phyloP scores from a whole-genome alignment of 805 yeast species.

The Schizosaccharomyces osmophilus region DNA sequence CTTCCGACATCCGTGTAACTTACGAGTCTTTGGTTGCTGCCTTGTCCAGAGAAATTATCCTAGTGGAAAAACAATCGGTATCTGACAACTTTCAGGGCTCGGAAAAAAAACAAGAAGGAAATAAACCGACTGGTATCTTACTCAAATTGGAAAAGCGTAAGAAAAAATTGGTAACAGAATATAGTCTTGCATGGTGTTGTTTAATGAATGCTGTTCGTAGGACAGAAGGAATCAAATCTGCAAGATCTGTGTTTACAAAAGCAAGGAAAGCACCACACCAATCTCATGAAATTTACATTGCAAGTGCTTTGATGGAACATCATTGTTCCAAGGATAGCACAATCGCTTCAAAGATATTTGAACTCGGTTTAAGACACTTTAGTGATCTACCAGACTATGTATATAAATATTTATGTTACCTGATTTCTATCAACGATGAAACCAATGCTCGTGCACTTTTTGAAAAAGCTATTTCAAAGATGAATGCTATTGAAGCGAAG shows the following conservation, averaged over 20 bases:
- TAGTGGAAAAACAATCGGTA: neutral
- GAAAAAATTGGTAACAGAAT: neutral
- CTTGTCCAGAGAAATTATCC: conserved; percentile 17
- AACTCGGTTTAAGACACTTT: conserved; percentile 42
- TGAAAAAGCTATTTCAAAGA: conserved; percentile 45
- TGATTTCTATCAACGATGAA: conserved; percentile 44
- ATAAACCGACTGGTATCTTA: neutral
- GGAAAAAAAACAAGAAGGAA: neutral
- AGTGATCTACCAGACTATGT: conserved; percentile 36
- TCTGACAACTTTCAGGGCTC: conserved; percentile 1
- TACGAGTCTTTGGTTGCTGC: conserved; percentile 28
- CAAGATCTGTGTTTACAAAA: conserved; percentile 44
- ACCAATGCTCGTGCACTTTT: conserved; percentile 56
- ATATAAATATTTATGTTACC: conserved; percentile 43
- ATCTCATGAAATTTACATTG: conserved; percentile 56
- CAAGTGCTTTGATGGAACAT: conserved; percentile 61
- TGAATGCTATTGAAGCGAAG: conserved; percentile 19
- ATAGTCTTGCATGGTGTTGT: conserved; percentile 11
- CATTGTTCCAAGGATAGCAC: conserved; percentile 29
- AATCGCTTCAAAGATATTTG: conserved; percentile 54
- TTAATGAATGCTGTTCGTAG: conserved; percentile 54
- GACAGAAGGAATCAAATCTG: conserved; percentile 38
- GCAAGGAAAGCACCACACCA: conserved; percentile 38
- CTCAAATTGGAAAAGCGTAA: conserved; percentile 2
- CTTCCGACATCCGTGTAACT: conserved; percentile 24